Evolutionary conservation across 352 stramenopile species (phyloP).

Genomic region (Globisporangium heterothallicum): DNA sequence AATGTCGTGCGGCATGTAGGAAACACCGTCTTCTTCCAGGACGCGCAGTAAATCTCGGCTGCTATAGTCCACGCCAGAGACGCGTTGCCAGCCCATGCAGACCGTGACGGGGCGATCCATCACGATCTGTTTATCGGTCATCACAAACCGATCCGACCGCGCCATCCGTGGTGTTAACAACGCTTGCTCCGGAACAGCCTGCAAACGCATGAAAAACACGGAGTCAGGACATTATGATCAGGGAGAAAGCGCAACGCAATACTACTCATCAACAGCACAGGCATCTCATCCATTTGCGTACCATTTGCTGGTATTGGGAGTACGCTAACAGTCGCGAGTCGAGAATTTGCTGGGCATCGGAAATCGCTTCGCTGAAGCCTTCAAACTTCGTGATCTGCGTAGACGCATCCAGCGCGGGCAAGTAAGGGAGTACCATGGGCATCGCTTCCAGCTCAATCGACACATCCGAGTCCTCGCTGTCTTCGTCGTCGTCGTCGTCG

Average conservation of each 20-base stretch:
- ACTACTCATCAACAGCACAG: too few relatives aligned
- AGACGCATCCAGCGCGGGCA: conserved; percentile 75
- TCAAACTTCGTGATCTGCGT: conserved; percentile 83
- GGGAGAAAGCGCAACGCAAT: too few relatives aligned
- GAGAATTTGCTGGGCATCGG: conserved; percentile 62
- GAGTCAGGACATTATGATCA: conserved; percentile 5
- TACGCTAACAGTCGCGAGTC: conserved; percentile 78
- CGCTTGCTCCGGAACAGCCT: conserved; percentile 52
- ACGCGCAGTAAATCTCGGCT: conserved; percentile 71
- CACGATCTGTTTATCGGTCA: conserved; percentile 56
- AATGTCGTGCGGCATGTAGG: conserved; percentile 81
- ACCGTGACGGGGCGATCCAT: conserved; percentile 73
- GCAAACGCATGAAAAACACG: conserved; percentile 5
- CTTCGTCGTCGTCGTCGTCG: conserved; percentile 11
- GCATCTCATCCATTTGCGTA: too few relatives aligned
- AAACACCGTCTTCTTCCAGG: conserved; percentile 81
- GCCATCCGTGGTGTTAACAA: conserved; percentile 58
- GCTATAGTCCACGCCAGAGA: conserved; percentile 65
- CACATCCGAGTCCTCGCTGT: conserved; percentile 17
- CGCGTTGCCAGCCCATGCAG: conserved; percentile 83
- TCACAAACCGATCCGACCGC: conserved; percentile 40
- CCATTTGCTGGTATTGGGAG: conserved; percentile 82
- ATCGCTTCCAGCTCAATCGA: conserved; percentile 48
- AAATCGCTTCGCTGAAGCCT: conserved; percentile 73
- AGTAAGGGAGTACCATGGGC: conserved; percentile 50